These are phyloP conservation scores for Colletotrichum sp. DNA, from an alignment of 2,329 filamentous ascomycete species.

Conservation along the genomic window DNA sequence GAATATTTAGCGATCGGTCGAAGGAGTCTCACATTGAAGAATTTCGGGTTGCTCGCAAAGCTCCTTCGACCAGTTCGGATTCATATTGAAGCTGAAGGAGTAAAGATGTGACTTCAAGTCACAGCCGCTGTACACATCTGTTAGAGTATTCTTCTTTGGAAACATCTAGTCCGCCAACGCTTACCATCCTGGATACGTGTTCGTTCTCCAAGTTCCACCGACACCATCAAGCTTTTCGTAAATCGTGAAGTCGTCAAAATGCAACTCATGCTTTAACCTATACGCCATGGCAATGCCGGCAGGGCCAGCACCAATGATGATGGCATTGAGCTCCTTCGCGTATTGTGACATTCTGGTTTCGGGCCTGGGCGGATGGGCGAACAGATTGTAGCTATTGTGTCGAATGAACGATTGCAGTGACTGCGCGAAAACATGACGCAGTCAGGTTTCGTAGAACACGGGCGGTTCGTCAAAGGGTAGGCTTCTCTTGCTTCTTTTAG, in stretches of 20 bases:
- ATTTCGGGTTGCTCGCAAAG: conserved; percentile 40
- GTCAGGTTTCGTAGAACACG: background rate
- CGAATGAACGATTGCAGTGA: background rate
- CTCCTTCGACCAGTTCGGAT: conserved; percentile 41
- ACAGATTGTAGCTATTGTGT: background rate
- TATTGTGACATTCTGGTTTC: background rate
- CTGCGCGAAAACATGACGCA: background rate
- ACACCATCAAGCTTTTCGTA: conserved; percentile 35
- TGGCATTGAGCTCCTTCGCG: background rate
- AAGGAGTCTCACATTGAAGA: conserved; percentile 26
- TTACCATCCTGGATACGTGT: conserved; percentile 35
- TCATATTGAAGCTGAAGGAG: conserved; percentile 45
- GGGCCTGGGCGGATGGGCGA: background rate
- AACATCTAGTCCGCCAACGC: background rate
- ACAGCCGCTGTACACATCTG: conserved; percentile 19
- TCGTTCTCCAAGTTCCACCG: conserved; percentile 34
- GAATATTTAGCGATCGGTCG: background rate
- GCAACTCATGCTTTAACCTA: conserved; percentile 26
- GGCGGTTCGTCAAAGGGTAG: background rate
- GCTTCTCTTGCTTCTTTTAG: background rate
- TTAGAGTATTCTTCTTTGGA: background rate
- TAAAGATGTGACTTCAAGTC: conserved; percentile 43
- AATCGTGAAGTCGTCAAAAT: conserved; percentile 32
- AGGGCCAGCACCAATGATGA: background rate
- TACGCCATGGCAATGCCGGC: background rate